Evolutionary conservation across 2,329 filamentous ascomycete species (phyloP).

Genomic region (Claviceps sp.): DNA sequence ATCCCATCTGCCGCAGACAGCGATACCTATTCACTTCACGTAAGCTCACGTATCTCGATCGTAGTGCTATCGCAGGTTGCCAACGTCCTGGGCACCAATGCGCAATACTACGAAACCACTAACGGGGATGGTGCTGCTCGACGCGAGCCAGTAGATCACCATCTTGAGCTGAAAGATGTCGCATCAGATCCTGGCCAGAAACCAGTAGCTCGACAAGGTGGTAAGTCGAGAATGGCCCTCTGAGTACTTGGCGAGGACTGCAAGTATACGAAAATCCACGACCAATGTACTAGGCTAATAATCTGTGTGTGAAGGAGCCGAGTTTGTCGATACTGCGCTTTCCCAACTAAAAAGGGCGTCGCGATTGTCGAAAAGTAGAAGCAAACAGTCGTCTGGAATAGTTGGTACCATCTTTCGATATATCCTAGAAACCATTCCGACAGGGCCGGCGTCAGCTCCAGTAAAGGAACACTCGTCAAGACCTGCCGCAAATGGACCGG

Average conservation of each 20-base stretch:
- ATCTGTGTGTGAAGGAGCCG: slow-evolving; percentile 26
- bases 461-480: slow-evolving; percentile 18
- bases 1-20: slow-evolving; percentile 1
- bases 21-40: slow-evolving; percentile 1
- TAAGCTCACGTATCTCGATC: slow-evolving; percentile 12
- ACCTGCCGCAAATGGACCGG: slow-evolving; percentile 19
- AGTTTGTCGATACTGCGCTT: slow-evolving; percentile 39
- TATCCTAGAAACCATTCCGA: slow-evolving; percentile 35
- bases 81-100: slow-evolving; percentile 23
- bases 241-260: neutral
- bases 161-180: slow-evolving; percentile 18
- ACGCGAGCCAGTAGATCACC: slow-evolving; percentile 18
- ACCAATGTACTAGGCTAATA: neutral
- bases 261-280: neutral
- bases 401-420: slow-evolving; percentile 28
- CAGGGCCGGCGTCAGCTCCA: slow-evolving; percentile 33
- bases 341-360: slow-evolving; percentile 37
- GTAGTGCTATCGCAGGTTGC: slow-evolving; percentile 35
- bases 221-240: slow-evolving; percentile 14
- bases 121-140: slow-evolving; percentile 17
- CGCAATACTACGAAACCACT: slow-evolving; percentile 23
- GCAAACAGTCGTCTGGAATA: slow-evolving; percentile 31
- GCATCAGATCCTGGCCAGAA: slow-evolving; percentile 15
- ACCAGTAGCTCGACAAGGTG: slow-evolving; percentile 20
- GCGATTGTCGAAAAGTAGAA: slow-evolving; percentile 28